These are phyloP conservation scores for Brassica balearica DNA, from an alignment of 441 rosid genomes.

Conservation along the genomic window DNA sequence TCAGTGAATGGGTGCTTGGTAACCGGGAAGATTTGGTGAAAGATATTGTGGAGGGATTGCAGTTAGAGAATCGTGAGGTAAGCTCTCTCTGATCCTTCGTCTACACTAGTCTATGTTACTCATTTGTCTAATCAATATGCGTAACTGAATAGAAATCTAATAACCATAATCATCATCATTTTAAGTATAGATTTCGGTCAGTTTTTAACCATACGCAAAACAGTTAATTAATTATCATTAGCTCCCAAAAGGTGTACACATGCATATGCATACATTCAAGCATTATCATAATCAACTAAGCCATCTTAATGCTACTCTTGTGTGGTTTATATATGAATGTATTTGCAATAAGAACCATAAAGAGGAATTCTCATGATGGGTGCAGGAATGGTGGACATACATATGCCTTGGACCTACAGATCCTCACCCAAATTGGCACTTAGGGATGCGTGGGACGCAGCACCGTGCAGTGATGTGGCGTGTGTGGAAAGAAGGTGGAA, in stretches of 20 bases:
- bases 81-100: slow-evolving; percentile 29
- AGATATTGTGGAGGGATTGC: slow-evolving; percentile 79
- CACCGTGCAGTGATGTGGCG: slow-evolving; percentile 99
- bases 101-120: not conserved
- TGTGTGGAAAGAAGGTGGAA: slow-evolving; percentile 99
- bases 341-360: slow-evolving; percentile 9
- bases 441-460: slow-evolving; percentile 98
- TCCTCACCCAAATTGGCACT: slow-evolving; percentile 98
- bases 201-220: not conserved
- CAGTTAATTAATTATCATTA: not conserved
- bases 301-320: not conserved
- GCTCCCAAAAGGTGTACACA: not conserved
- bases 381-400: slow-evolving; percentile 98
- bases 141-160: not conserved
- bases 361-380: slow-evolving; percentile 20
- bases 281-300: not conserved
- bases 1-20: slow-evolving; percentile 99
- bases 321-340: not conserved
- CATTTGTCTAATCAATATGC: not conserved
- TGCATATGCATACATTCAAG: not conserved
- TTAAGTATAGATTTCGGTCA: not conserved
- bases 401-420: slow-evolving; percentile 98
- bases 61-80: slow-evolving; percentile 86
- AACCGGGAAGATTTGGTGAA: slow-evolving; percentile 93
- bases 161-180: not conserved